A percentile compares a stretch with the other conserved stretches of the same genome.
Evolutionary conservation across 1,284 basidiomycete species (phyloP).

Genomic region (Trametes hirsuta): DNA sequence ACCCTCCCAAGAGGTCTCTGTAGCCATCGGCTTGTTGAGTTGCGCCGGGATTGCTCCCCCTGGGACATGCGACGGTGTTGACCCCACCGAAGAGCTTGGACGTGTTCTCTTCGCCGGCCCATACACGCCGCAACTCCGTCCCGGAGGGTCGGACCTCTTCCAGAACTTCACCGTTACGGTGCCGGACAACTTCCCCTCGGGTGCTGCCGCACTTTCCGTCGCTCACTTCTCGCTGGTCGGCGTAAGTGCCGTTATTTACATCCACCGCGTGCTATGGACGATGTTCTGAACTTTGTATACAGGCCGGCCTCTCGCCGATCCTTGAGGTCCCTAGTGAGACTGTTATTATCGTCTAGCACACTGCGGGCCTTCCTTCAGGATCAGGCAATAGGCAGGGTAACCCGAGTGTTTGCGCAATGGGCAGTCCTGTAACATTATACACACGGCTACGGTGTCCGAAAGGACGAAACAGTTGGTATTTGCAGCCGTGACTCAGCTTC

Average conservation of each 20-base stretch:
- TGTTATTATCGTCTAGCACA: not conserved
- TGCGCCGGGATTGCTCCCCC: conserved; percentile 31
- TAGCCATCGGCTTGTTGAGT: conserved; percentile 43
- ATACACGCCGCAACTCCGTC: conserved; percentile 43
- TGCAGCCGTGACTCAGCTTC: no score
- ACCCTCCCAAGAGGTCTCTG: conserved; percentile 43
- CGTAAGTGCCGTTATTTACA: no score
- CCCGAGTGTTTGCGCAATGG: no score
- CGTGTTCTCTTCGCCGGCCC: conserved; percentile 46
- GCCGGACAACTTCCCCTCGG: conserved; percentile 35
- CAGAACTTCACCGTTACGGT: conserved; percentile 54
- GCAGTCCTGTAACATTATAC: no score
- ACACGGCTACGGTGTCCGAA: no score
- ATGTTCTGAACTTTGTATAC: no score
- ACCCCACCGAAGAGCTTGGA: conserved; percentile 39
- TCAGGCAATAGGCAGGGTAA: not conserved
- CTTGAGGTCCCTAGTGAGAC: not conserved
- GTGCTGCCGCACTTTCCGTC: conserved; percentile 31
- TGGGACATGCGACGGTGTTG: conserved; percentile 27
- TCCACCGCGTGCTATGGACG: no score
- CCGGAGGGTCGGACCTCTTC: conserved; percentile 37
- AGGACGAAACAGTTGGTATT: no score
- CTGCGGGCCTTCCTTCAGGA: not conserved
- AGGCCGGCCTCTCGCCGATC: not conserved
- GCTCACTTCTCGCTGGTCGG: not conserved